These are phyloP conservation scores for Hippophae gyantsensis DNA, from an alignment of 306 rosid species.

Conservation along the genomic window DNA sequence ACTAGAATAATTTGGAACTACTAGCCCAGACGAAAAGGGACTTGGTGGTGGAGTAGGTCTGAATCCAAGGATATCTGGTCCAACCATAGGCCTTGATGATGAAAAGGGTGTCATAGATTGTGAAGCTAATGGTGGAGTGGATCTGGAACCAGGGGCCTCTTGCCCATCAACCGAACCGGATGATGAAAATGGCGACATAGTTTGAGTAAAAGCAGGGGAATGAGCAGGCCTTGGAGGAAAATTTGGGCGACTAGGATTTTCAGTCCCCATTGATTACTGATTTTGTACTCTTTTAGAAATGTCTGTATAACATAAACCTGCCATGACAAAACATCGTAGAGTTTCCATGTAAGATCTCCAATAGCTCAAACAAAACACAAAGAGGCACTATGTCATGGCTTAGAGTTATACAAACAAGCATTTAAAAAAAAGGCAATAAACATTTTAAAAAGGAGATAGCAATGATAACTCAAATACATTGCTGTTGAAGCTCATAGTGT, in stretches of 20 bases:
- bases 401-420: not conserved
- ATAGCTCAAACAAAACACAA: not conserved
- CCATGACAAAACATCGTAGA: constrained; percentile 8
- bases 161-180: constrained; percentile 65
- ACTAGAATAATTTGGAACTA: constrained; percentile 37
- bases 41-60: constrained; percentile 49
- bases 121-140: constrained; percentile 42
- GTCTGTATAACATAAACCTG: constrained; percentile 43
- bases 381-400: constrained; percentile 4
- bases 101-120: constrained; percentile 39
- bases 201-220: constrained; percentile 48
- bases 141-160: constrained; percentile 41
- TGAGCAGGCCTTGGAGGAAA: constrained; percentile 55
- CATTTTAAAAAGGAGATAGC: too few species aligned
- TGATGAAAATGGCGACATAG: constrained; percentile 48
- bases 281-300: constrained; percentile 19
- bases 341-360: not conserved
- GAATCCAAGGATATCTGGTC: constrained; percentile 48
- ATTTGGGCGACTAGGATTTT: constrained; percentile 62
- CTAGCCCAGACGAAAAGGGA: constrained; percentile 41
- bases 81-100: constrained; percentile 34
- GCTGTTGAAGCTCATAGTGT: too few species aligned
- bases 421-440: too few species aligned
- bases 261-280: constrained; percentile 64
- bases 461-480: too few species aligned